These are phyloP conservation scores for Larix kaempferi DNA, from an alignment of 75 land plant species.

Conservation along the genomic window DNA sequence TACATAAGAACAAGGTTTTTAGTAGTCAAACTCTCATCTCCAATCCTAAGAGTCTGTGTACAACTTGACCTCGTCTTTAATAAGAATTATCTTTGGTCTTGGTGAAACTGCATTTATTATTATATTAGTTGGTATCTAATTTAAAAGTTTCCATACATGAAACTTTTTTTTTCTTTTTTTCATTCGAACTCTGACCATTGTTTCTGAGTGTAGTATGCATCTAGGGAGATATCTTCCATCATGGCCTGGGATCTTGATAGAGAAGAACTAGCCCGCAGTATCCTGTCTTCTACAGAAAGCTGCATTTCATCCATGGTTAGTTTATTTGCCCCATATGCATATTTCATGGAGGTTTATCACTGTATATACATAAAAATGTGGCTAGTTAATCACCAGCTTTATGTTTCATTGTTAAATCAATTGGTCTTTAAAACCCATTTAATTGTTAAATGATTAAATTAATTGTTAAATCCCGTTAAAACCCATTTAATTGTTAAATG, in stretches of 20 bases:
- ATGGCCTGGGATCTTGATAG: constrained; percentile 92
- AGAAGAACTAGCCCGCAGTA: constrained; percentile 67
- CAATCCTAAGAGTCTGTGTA: no score
- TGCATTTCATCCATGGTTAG: constrained; percentile 74
- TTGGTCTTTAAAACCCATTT: no score
- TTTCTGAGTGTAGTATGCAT: constrained; percentile 61
- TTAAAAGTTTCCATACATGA: not conserved
- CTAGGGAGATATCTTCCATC: constrained; percentile 80
- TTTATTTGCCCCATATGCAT: not conserved
- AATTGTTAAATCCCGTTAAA: no score
- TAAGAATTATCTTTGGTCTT: no score
- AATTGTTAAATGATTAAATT: no score
- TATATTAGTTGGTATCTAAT: not conserved
- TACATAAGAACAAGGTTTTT: no score
- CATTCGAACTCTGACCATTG: not conserved
- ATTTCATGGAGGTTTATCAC: not conserved
- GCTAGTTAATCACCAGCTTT: no score
- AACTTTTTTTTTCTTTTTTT: not conserved
- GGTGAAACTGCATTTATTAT: not conserved
- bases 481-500: no score
- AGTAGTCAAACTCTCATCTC: no score
- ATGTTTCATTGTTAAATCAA: no score
- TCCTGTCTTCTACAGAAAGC: constrained; percentile 72
- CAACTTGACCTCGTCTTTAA: no score
- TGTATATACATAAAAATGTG: no score